Percentiles rank a stretch among this genome's conserved stretches.
Conservation (phyloP, 371 early-diverging fungal genomes). For the Mortierella sp. region DNA sequence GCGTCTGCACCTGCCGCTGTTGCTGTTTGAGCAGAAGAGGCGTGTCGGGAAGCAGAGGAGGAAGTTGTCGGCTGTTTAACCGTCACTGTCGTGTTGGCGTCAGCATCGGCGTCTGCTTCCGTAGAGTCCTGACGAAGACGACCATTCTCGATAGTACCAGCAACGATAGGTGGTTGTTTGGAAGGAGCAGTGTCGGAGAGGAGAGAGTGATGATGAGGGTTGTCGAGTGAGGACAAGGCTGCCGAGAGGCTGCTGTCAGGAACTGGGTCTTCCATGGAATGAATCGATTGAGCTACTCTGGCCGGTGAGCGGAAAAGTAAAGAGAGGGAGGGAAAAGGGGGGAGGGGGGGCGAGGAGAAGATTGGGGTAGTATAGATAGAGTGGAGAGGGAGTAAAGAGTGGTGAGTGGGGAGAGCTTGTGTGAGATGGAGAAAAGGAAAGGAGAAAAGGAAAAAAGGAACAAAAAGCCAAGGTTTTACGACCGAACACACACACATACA, state of each 20-base stretch:
- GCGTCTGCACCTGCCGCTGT: neutral
- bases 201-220: neutral
- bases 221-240: neutral
- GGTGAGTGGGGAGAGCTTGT: neutral
- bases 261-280: slow-evolving; percentile 4
- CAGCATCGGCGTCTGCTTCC: neutral
- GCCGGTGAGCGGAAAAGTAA: neutral
- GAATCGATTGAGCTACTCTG: neutral
- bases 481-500: too few relatives aligned
- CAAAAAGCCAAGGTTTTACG: neutral
- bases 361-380: neutral
- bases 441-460: neutral
- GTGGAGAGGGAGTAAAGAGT: neutral
- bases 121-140: neutral
- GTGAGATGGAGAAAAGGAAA: neutral
- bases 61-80: neutral
- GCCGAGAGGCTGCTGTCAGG: slow-evolving; percentile 1
- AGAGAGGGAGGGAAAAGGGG: neutral
- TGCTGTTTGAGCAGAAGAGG: neutral
- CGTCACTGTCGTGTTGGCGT: neutral
- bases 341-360: neutral
- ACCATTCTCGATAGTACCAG: neutral
- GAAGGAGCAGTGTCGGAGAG: neutral
- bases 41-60: neutral
- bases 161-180: neutral